phyloP scores from a whole-genome alignment of 2,329 filamentous ascomycete genomes.

The Paecilomyces sp. region DNA sequence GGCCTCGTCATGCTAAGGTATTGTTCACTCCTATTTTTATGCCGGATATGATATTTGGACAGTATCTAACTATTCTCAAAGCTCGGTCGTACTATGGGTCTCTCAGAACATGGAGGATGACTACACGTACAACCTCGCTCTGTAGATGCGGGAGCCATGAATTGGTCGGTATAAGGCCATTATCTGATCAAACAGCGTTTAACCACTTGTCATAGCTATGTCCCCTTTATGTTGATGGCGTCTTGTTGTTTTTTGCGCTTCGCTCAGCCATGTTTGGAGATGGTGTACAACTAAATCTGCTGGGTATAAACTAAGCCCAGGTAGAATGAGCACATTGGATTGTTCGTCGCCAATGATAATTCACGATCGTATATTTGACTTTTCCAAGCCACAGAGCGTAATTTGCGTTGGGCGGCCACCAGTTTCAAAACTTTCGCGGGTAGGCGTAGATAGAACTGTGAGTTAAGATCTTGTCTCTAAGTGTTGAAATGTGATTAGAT shows the following conservation, averaged over 20 bases:
- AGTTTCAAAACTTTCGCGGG: background rate
- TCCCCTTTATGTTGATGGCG: background rate
- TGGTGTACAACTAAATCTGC: background rate
- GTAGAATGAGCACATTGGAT: background rate
- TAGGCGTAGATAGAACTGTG: background rate
- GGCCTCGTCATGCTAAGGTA: conserved; percentile 61
- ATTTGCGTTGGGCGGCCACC: background rate
- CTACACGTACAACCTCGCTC: conserved; percentile 62
- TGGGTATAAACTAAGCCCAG: background rate
- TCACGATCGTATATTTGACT: background rate
- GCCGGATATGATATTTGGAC: background rate
- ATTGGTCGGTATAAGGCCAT: background rate
- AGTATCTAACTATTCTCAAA: conserved; percentile 25
- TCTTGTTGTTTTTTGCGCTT: background rate
- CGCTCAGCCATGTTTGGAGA: background rate
- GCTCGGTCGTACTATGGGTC: conserved; percentile 60
- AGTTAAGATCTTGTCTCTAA: background rate
- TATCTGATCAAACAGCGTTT: background rate
- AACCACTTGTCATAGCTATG: background rate
- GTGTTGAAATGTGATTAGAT: background rate
- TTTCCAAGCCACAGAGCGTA: background rate
- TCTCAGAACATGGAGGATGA: conserved; percentile 68
- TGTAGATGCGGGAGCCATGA: conserved; percentile 30
- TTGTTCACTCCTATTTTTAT: conserved; percentile 15
- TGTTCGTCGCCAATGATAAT: background rate